Percentiles rank a stretch among this genome's conserved stretches.
Conservation (phyloP, 2,329 filamentous ascomycete species). For the Gremmenia infestans region DNA sequence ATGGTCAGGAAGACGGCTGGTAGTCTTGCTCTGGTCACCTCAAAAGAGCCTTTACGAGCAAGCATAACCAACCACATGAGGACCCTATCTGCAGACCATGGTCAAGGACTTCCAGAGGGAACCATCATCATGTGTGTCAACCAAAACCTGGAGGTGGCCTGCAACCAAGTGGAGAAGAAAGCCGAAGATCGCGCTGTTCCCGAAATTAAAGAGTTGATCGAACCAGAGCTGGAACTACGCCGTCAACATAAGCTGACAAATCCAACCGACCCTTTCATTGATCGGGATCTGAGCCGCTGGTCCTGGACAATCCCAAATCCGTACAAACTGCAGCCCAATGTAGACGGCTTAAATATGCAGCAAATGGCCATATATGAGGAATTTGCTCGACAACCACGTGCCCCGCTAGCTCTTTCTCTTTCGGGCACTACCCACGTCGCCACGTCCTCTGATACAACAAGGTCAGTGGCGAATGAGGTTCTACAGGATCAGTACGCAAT, state of each 20-base stretch:
- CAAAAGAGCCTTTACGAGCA: conserved; percentile 91
- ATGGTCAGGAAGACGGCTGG: conserved; percentile 95
- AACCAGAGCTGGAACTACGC: conserved; percentile 71
- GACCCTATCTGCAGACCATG: conserved; percentile 59
- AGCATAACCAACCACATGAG: conserved; percentile 98
- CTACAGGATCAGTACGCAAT: conserved; percentile 58
- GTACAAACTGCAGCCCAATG: conserved; percentile 73
- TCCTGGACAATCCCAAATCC: conserved; percentile 90
- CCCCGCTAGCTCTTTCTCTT: conserved; percentile 39
- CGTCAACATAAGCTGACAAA: conserved; percentile 69
- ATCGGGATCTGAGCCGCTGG: conserved; percentile 80
- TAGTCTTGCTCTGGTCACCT: conserved; percentile 92
- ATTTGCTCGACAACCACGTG: conserved; percentile 80
- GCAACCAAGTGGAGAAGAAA: conserved; percentile 89
- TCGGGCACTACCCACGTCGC: conserved; percentile 51
- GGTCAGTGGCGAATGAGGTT: conserved; percentile 58
- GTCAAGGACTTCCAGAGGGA: conserved; percentile 82
- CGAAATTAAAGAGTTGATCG: conserved; percentile 92
- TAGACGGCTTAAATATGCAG: conserved; percentile 75
- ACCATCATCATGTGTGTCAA: conserved; percentile 98
- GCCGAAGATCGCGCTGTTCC: conserved; percentile 89
- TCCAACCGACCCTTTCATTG: conserved; percentile 79
- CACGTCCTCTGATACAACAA: conserved; percentile 55
- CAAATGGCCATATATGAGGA: conserved; percentile 97
- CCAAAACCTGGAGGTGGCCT: conserved; percentile 90